Percentiles rank a stretch among this genome's conserved stretches.
Evolutionary conservation across 2,329 filamentous ascomycete species (phyloP).

Genomic region (Gliomastix tumulicola): DNA sequence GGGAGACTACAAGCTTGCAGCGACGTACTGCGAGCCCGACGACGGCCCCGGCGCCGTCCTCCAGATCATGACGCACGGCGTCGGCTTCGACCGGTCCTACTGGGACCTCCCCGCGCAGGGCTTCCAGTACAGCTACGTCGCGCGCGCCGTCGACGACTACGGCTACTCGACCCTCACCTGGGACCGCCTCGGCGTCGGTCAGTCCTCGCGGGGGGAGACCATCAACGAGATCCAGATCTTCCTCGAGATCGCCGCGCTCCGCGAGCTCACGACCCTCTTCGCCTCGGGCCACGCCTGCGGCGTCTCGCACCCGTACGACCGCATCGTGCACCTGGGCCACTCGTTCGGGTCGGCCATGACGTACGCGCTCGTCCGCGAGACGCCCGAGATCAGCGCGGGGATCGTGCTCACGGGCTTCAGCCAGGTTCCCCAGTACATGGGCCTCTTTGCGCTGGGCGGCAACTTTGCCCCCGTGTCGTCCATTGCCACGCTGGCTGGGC

Average conservation of each 20-base stretch:
- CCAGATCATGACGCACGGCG: slow-evolving; percentile 33
- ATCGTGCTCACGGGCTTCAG: slow-evolving; percentile 56
- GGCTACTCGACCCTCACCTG: slow-evolving; percentile 54
- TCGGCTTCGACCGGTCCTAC: slow-evolving; percentile 41
- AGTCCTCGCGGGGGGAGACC: slow-evolving; percentile 51
- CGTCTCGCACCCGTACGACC: slow-evolving; percentile 22
- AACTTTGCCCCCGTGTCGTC: slow-evolving; percentile 37
- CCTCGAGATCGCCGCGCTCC: slow-evolving; percentile 52
- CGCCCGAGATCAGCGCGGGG: slow-evolving; percentile 48
- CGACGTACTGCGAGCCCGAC: slow-evolving; percentile 55
- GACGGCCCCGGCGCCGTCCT: slow-evolving; percentile 25
- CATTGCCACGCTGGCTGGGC: slow-evolving; percentile 13
- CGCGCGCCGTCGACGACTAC: slow-evolving; percentile 42
- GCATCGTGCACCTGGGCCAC: slow-evolving; percentile 54
- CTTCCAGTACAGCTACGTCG: slow-evolving; percentile 57
- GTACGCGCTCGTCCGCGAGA: slow-evolving; percentile 43
- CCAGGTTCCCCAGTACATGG: slow-evolving; percentile 34
- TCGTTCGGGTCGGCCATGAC: slow-evolving; percentile 55
- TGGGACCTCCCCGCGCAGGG: slow-evolving; percentile 53
- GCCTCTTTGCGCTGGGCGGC: slow-evolving; percentile 33
- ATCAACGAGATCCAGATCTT: slow-evolving; percentile 51
- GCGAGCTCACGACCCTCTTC: slow-evolving; percentile 41
- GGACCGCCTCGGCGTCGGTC: slow-evolving; percentile 56
- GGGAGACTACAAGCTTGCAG: slow-evolving; percentile 49
- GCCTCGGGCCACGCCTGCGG: slow-evolving; percentile 33